phyloP scores from a whole-genome alignment of 2,329 filamentous ascomycete genomes.

The Bimuria novae-zelandiae region DNA sequence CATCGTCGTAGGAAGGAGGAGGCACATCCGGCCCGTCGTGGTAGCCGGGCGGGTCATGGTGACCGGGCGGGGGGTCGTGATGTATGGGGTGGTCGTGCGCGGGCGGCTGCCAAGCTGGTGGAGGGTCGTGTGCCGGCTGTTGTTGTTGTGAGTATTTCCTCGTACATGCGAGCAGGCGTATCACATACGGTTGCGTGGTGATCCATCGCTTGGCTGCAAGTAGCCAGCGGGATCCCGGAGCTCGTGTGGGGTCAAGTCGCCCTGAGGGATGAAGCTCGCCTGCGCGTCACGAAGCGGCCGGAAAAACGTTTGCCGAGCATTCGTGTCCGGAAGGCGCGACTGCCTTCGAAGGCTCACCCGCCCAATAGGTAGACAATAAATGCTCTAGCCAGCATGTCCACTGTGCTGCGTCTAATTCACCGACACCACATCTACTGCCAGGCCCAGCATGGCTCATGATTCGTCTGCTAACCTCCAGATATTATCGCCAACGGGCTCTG shows the following conservation, averaged over 20 bases:
- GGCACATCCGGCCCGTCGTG: slow-evolving; percentile 29
- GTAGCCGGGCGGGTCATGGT: slow-evolving; percentile 15
- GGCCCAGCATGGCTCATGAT: slow-evolving; percentile 47
- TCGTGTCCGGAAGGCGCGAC: slow-evolving; percentile 25
- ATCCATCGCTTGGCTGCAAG: background rate
- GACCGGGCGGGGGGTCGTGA: slow-evolving; percentile 16
- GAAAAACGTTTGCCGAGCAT: slow-evolving; percentile 20
- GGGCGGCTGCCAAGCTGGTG: slow-evolving; percentile 1
- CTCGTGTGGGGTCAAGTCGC: slow-evolving; percentile 1
- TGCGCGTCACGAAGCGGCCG: slow-evolving; percentile 4
- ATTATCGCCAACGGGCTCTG: slow-evolving; percentile 79
- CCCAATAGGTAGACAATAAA: slow-evolving; percentile 18
- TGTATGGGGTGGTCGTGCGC: slow-evolving; percentile 8
- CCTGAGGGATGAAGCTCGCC: background rate
- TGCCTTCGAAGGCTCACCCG: slow-evolving; percentile 16
- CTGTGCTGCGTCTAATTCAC: slow-evolving; percentile 19
- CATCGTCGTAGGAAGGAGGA: slow-evolving; percentile 42
- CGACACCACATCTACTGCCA: slow-evolving; percentile 21
- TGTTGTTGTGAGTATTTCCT: slow-evolving; percentile 12
- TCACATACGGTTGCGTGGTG: slow-evolving; percentile 1
- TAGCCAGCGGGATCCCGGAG: background rate
- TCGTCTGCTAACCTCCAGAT: slow-evolving; percentile 40
- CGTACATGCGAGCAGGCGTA: background rate
- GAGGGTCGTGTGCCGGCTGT: background rate
- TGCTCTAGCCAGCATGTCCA: slow-evolving; percentile 36